Conservation (phyloP, 441 rosid genomes). For the Populus hybrid region DNA sequence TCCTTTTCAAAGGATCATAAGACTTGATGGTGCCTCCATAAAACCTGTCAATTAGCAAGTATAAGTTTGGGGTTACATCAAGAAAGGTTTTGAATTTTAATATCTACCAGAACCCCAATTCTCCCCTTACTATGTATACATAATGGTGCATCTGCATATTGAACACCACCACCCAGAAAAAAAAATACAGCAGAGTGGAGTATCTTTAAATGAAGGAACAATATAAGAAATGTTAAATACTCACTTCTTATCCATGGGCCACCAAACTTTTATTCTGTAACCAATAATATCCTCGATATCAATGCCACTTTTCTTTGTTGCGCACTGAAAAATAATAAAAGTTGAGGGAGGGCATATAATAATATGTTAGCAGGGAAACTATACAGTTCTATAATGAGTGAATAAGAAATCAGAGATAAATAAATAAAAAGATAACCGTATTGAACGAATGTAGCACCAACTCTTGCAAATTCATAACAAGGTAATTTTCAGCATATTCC, state of each 20-base stretch:
- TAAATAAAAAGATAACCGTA: background rate
- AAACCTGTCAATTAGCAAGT: constrained; percentile 61
- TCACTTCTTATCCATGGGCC: constrained; percentile 99
- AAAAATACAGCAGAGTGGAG: background rate
- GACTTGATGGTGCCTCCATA: constrained; percentile 95
- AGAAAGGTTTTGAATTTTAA: background rate
- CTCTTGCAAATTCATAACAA: background rate
- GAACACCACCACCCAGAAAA: background rate
- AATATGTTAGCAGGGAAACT: background rate
- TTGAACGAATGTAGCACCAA: too few species aligned
- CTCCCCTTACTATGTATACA: background rate
- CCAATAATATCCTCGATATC: constrained; percentile 78
- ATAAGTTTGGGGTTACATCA: constrained; percentile 14
- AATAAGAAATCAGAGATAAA: background rate
- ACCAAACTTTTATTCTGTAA: constrained; percentile 91
- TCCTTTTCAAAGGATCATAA: constrained; percentile 78
- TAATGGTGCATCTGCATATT: background rate
- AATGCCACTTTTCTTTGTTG: constrained; percentile 50
- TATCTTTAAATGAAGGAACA: background rate
- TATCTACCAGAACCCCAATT: background rate
- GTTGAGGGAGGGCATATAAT: constrained; percentile 26
- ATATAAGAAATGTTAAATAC: constrained; percentile 16
- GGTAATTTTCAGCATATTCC: background rate
- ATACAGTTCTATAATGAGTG: background rate
- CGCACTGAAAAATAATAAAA: constrained; percentile 51